A percentile compares a stretch with the other conserved stretches of the same genome.
Conservation (phyloP, 169 alveolate species). For the Plasmodium knowlesi region DNA sequence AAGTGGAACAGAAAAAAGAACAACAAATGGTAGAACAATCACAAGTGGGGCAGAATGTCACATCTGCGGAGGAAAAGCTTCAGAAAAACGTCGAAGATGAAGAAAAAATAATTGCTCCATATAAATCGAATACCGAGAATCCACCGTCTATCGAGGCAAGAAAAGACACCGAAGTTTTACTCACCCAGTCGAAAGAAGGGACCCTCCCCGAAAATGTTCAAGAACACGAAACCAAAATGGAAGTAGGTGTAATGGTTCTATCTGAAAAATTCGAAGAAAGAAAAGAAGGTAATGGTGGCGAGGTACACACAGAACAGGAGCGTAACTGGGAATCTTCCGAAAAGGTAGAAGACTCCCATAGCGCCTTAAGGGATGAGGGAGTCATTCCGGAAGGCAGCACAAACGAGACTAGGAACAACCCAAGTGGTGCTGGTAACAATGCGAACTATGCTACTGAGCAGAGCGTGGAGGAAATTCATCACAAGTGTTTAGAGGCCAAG, state of each 20-base stretch:
- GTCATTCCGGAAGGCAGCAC: neutral
- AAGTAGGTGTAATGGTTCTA: neutral
- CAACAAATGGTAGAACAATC: neutral
- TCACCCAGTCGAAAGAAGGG: neutral
- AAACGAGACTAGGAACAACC: neutral
- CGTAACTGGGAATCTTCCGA: neutral
- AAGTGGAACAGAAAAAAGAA: neutral
- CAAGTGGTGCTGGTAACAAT: neutral
- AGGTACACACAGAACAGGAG: neutral
- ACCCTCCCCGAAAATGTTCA: neutral
- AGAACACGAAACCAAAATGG: neutral
- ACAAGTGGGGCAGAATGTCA: neutral
- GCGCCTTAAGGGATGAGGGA: neutral
- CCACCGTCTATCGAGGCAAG: neutral
- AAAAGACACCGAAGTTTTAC: neutral
- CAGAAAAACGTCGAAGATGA: neutral
- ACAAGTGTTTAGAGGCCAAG: neutral
- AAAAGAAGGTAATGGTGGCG: neutral
- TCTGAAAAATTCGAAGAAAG: neutral
- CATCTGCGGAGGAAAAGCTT: neutral
- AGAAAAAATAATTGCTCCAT: neutral
- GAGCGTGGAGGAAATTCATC: neutral
- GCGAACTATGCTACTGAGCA: neutral
- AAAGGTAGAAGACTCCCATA: neutral
- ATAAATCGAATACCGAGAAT: neutral